phyloP scores from a whole-genome alignment of 345 rosid species.

The Cardamine occulta region DNA sequence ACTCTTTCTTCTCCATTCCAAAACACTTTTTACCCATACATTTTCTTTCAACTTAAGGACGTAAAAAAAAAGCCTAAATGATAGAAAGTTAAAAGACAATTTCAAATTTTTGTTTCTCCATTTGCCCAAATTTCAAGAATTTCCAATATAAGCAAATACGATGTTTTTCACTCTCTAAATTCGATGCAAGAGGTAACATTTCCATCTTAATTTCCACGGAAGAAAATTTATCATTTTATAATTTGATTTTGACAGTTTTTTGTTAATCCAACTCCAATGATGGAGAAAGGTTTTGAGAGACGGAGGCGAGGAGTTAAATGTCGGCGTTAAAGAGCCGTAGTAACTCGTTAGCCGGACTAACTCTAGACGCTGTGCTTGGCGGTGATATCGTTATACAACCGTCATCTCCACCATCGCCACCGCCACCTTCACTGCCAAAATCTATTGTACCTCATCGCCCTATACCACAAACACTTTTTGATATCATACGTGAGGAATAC shows the following conservation, averaged over 20 bases:
- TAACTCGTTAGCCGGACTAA: constrained; percentile 49
- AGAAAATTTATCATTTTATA: not conserved
- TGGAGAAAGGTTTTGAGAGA: constrained; percentile 33
- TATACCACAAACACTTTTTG: constrained; percentile 57
- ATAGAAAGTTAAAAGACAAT: not conserved
- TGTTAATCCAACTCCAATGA: not conserved
- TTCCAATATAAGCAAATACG: constrained; percentile 1
- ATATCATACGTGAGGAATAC: constrained; percentile 68
- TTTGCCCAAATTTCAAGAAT: not conserved
- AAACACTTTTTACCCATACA: constrained; percentile 15
- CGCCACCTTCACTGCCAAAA: constrained; percentile 30
- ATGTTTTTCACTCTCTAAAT: constrained; percentile 28
- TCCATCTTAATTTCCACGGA: not conserved
- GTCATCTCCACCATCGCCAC: constrained; percentile 34
- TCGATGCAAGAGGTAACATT: constrained; percentile 43
- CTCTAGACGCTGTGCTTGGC: constrained; percentile 51
- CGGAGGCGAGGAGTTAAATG: constrained; percentile 46
- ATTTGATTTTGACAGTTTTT: not conserved
- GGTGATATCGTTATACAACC: constrained; percentile 38
- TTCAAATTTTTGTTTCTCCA: not conserved
- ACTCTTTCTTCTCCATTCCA: constrained; percentile 12
- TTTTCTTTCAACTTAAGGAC: not conserved
- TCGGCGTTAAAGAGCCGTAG: constrained; percentile 55
- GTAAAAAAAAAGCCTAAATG: not conserved
- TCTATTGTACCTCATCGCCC: constrained; percentile 39